phyloP scores from a whole-genome alignment of 73 alveolate genomes.

The Tetrahymena elliotti region DNA sequence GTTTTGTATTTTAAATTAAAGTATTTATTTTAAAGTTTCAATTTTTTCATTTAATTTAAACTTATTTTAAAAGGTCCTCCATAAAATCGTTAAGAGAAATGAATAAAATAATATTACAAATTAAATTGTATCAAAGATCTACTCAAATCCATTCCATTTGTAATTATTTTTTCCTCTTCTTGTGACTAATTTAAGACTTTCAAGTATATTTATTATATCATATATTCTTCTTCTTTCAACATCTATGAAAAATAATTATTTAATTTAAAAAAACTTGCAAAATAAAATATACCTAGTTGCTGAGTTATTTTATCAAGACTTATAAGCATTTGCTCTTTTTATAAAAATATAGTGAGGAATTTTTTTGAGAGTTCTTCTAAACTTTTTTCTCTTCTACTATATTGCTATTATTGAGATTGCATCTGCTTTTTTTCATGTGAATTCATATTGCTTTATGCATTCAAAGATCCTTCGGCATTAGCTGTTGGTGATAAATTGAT shows the following conservation, averaged over 20 bases:
- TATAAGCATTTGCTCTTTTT: slow-evolving; percentile 28
- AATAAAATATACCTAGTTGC: slow-evolving; percentile 22
- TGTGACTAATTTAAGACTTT: slow-evolving; percentile 51
- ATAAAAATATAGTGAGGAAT: slow-evolving; percentile 45
- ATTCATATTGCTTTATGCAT: background rate
- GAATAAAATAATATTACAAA: background rate
- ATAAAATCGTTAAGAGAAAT: too few relatives aligned
- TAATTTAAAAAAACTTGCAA: background rate
- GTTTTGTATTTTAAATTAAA: background rate
- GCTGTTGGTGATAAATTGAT: background rate
- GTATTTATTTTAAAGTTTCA: background rate
- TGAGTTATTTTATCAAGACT: slow-evolving; percentile 55
- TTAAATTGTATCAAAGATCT: slow-evolving; percentile 21
- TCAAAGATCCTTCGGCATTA: background rate
- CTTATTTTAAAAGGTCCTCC: too few relatives aligned
- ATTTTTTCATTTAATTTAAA: too few relatives aligned
- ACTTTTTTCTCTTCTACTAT: slow-evolving; percentile 69
- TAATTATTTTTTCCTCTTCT: slow-evolving; percentile 65
- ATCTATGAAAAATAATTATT: background rate
- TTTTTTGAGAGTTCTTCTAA: slow-evolving; percentile 68
- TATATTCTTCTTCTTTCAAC: slow-evolving; percentile 73
- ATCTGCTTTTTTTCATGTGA: background rate
- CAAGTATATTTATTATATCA: slow-evolving; percentile 77
- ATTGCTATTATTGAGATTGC: background rate
- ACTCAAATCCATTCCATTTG: slow-evolving; percentile 65